Conservation (phyloP, 1,139 yeast species). For the Saccharomyces pastorianus region DNA sequence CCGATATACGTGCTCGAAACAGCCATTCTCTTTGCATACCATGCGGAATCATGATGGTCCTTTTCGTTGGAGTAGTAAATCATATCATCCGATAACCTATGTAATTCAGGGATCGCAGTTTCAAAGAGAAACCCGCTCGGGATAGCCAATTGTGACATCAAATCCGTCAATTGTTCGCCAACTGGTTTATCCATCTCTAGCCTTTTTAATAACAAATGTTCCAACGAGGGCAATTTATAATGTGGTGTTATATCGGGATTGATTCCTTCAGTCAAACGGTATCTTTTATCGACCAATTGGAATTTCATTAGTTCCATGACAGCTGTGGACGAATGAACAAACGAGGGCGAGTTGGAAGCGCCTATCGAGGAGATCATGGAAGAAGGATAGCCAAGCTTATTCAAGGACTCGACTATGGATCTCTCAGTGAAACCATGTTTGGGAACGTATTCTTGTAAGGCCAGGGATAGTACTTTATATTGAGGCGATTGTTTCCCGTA, state of each 20-base stretch:
- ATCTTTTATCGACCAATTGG: constrained; percentile 52
- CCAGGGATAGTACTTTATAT: constrained; percentile 38
- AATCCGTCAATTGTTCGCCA: constrained; percentile 35
- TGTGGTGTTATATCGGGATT: constrained; percentile 22
- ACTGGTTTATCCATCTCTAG: constrained; percentile 55
- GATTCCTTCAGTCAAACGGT: constrained; percentile 33
- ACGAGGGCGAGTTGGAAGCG: constrained; percentile 27
- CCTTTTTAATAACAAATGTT: constrained; percentile 50
- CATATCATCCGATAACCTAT: constrained; percentile 72
- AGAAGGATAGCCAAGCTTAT: constrained; percentile 56
- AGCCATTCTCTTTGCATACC: constrained; percentile 81
- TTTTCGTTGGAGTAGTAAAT: constrained; percentile 70
- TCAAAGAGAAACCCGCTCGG: constrained; percentile 32
- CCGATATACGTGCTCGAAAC: constrained; percentile 64
- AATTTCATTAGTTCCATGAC: constrained; percentile 57
- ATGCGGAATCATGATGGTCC: constrained; percentile 71
- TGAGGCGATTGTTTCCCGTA: constrained; percentile 32
- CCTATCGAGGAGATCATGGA: constrained; percentile 54
- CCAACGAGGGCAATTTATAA: constrained; percentile 29
- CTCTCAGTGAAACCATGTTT: constrained; percentile 55
- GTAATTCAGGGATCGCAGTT: constrained; percentile 50
- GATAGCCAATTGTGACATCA: constrained; percentile 30
- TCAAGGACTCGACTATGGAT: constrained; percentile 55
- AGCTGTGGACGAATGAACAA: constrained; percentile 37
- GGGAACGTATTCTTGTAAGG: constrained; percentile 52